Conservation (phyloP, 2,329 filamentous ascomycete species). For the Aspergillus quadricinctus region DNA sequence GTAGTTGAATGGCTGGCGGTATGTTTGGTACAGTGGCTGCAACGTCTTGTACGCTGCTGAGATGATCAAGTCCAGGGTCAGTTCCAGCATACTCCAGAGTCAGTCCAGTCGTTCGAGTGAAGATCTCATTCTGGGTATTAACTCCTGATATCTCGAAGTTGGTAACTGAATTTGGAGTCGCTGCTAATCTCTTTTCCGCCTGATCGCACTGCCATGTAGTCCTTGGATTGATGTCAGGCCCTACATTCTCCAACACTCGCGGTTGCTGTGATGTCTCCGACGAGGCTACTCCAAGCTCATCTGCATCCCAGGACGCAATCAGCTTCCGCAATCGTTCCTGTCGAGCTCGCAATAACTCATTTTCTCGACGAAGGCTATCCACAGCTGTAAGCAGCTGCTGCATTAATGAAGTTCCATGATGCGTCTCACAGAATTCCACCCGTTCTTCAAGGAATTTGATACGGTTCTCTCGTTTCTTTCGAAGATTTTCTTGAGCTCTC, state of each 20-base stretch:
- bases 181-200: background rate
- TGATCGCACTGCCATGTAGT: background rate
- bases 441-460: slow-evolving; percentile 3
- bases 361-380: background rate
- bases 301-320: background rate
- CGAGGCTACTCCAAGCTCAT: background rate
- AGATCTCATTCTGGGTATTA: background rate
- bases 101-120: background rate
- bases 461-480: slow-evolving; percentile 2
- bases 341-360: background rate
- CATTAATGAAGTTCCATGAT: background rate
- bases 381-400: background rate
- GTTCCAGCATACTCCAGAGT: background rate
- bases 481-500: slow-evolving; percentile 6
- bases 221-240: background rate
- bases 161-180: background rate
- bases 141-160: background rate
- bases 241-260: background rate
- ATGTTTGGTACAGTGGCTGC: background rate
- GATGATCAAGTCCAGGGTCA: background rate
- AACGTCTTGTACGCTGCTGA: background rate
- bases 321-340: background rate
- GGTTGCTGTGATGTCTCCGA: background rate
- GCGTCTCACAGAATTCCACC: slow-evolving; percentile 1
- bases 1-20: background rate